Conservation (phyloP, 2,329 filamentous ascomycete species). For the Didymellaceae sp. region DNA sequence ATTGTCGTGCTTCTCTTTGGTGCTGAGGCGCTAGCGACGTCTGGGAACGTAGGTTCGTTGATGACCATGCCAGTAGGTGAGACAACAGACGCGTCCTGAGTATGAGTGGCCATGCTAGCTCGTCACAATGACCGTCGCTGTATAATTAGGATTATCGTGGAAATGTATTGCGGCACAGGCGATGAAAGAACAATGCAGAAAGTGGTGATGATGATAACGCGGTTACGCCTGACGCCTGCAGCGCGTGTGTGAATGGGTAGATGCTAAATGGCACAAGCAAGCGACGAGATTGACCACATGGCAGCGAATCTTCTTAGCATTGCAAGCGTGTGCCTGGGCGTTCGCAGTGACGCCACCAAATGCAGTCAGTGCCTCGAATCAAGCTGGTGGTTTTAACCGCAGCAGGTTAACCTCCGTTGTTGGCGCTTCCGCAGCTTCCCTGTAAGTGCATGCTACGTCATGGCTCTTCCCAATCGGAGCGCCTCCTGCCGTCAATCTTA, state of each 20-base stretch:
- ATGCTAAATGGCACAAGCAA: constrained; percentile 7
- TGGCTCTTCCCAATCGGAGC: background rate
- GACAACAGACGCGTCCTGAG: background rate
- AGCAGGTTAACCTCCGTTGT: constrained; percentile 14
- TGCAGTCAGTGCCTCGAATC: constrained; percentile 3
- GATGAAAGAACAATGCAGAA: background rate
- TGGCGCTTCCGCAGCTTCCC: constrained; percentile 13
- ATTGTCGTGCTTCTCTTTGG: constrained; percentile 4
- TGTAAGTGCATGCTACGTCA: constrained; percentile 13
- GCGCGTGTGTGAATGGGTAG: constrained; percentile 2
- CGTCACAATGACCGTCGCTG: constrained; percentile 1
- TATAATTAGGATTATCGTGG: constrained; percentile 2
- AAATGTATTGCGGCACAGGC: background rate
- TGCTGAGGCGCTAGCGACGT: constrained; percentile 2
- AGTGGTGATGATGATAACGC: background rate
- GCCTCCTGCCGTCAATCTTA: background rate
- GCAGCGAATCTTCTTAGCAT: constrained; percentile 13
- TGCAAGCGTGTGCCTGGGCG: constrained; percentile 11
- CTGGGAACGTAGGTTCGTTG: constrained; percentile 16
- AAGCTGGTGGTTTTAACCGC: constrained; percentile 12
- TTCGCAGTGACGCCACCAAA: constrained; percentile 15
- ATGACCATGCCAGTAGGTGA: constrained; percentile 18
- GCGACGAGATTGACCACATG: constrained; percentile 1
- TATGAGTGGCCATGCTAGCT: constrained; percentile 5
- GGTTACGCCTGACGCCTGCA: constrained; percentile 4